These are phyloP conservation scores for Gynochthodes officinalis DNA, from an alignment of 257 asterid species.

Conservation along the genomic window DNA sequence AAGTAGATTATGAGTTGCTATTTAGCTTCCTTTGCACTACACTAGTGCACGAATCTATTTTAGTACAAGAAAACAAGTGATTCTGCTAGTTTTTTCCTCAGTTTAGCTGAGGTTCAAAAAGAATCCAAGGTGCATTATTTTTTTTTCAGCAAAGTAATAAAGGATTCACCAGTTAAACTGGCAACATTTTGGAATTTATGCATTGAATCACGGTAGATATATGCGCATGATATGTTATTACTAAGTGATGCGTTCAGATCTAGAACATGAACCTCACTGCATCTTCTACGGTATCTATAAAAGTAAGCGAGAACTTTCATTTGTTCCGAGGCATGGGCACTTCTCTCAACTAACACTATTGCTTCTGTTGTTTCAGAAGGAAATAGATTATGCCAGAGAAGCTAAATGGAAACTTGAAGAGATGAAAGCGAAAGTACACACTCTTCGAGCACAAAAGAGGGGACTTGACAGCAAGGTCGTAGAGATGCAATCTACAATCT, in stretches of 20 bases:
- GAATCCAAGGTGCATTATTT: too few relatives aligned
- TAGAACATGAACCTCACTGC: neutral
- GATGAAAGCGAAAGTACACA: conserved; percentile 42
- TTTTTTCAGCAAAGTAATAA: too few relatives aligned
- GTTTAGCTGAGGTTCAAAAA: too few relatives aligned
- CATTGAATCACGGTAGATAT: too few relatives aligned
- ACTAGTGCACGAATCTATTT: neutral
- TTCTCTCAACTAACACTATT: neutral
- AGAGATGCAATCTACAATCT: conserved; percentile 62
- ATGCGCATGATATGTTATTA: too few relatives aligned
- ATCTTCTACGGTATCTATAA: neutral
- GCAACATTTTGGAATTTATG: neutral
- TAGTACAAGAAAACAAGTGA: neutral
- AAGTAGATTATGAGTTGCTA: neutral
- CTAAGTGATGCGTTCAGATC: too few relatives aligned
- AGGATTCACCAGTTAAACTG: neutral
- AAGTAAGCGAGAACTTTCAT: neutral
- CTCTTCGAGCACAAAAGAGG: conserved; percentile 42
- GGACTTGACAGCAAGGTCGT: conserved; percentile 36
- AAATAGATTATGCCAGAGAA: conserved; percentile 42
- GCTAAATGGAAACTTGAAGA: conserved; percentile 49
- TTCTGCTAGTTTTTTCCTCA: neutral
- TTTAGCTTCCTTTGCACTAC: neutral
- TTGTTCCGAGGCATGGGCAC: neutral
- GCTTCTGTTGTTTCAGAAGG: conserved; percentile 41